Conservation (phyloP, 306 rosid genomes). For the Malus sieversii region DNA sequence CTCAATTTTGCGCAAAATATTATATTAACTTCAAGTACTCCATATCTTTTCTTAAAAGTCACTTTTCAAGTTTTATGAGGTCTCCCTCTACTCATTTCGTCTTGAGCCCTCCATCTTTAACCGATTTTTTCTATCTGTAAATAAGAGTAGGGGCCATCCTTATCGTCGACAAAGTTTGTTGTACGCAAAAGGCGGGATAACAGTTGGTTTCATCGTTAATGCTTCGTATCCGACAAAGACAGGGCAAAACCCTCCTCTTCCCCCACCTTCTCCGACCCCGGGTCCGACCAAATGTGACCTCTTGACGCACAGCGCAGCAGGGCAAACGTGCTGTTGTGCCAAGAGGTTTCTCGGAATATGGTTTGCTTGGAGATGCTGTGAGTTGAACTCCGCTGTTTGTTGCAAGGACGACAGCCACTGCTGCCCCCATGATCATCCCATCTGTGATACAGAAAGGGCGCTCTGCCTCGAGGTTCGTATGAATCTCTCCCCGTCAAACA, state of each 20-base stretch:
- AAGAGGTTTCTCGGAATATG: slow-evolving; percentile 56
- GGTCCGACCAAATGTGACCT: slow-evolving; percentile 54
- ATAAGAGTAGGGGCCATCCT: no score
- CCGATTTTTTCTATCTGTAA: no score
- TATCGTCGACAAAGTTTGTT: no score
- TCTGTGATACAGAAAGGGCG: slow-evolving; percentile 42
- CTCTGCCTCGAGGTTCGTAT: slow-evolving; percentile 71
- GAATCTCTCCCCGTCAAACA: neutral
- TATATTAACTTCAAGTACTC: no score
- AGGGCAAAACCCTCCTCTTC: slow-evolving; percentile 64
- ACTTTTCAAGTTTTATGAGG: no score
- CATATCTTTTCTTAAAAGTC: no score
- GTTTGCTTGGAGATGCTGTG: slow-evolving; percentile 69
- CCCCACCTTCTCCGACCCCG: slow-evolving; percentile 66
- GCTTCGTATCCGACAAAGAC: slow-evolving; percentile 83
- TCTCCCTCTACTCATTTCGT: no score
- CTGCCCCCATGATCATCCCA: slow-evolving; percentile 72
- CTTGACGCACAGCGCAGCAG: slow-evolving; percentile 49
- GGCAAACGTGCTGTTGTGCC: slow-evolving; percentile 82
- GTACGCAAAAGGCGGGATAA: no score
- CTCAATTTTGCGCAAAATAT: rapidly evolving
- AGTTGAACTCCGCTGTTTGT: slow-evolving; percentile 53
- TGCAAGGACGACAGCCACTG: slow-evolving; percentile 68
- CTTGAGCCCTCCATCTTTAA: no score
- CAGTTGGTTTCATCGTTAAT: no score